Evolutionary conservation across 2,329 filamentous ascomycete species (phyloP), one percentile per base, ranked within the genome.

Genomic region (Colletotrichum tanaceti): DNA sequence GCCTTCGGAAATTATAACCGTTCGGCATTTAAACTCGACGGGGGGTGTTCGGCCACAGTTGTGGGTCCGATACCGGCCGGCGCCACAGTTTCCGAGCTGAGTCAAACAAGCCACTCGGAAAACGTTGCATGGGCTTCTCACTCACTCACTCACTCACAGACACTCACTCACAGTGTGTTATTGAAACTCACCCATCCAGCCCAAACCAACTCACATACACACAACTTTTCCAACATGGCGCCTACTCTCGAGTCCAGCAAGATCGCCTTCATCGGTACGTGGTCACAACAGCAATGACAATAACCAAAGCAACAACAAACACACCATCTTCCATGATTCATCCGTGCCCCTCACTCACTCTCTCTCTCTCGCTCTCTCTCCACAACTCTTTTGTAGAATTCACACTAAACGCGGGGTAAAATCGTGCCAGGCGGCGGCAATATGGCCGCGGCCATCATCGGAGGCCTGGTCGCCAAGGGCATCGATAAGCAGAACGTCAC

Each of bases 381-480:
- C n/a, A n/a, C n/a, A n/a, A n/a, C n/a, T n/a, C n/a, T n/a, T n/a
- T n/a, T n/a, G n/a, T n/a, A n/a, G n/a, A n/a, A n/a, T n/a, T n/a
- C n/a, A n/a, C 28, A 32, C 28, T 32, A 32, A 58, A 58, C 60
- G 41, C 57, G 44, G 57, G 57, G 57, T 59, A 58, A 41, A 32
- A 3, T 80, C 28, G 28, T 32, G 28, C 28, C 28, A 55, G 82
- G 82, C 67, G 84, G 84, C 70, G 84, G 84, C 72, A 85, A 85
- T 77, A 86, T 86, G 84, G 83, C 82, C 66, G 79, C 79, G 62
- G 84, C 84, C 79, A 86, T 86, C 72, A 85, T 85, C 71, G 80
- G 82, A 22, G 84, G 84, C 58, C 81, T 86, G 24, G 74, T 82
- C 35, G 76, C 77, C 67, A 81, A 82, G 72, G 78, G 79, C 74